Evolutionary conservation across 257 asterid species (phyloP).

Genomic region (Solanum sparsipilum): DNA sequence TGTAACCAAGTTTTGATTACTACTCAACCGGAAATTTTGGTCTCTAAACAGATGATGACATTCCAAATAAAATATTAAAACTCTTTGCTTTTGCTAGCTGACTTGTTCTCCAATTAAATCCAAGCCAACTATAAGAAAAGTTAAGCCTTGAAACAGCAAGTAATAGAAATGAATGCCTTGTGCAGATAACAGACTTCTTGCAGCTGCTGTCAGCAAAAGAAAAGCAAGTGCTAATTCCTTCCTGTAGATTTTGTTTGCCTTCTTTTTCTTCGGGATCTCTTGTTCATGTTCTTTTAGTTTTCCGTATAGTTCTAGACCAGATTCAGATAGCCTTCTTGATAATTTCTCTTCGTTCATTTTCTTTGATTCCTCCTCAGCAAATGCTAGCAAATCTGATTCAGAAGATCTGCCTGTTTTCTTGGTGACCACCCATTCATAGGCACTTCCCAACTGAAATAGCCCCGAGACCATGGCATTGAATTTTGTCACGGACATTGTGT

Average conservation of each 20-base stretch:
- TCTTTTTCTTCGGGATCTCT: conserved; percentile 21
- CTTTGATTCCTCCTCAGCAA: conserved; percentile 57
- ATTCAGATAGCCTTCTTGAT: conserved; percentile 67
- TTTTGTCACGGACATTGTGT: conserved; percentile 95
- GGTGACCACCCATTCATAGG: conserved; percentile 93
- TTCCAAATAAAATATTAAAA: not conserved
- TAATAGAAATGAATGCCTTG: conserved; percentile 91
- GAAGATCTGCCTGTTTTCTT: conserved; percentile 85
- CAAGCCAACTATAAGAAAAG: conserved; percentile 73
- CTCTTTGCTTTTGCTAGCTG: conserved; percentile 23
- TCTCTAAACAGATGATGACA: conserved; percentile 14
- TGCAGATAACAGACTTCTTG: conserved; percentile 68
- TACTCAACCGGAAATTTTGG: conserved; percentile 10
- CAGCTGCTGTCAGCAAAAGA: conserved; percentile 73
- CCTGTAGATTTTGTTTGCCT: conserved; percentile 61
- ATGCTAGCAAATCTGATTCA: conserved; percentile 59
- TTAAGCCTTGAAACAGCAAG: conserved; percentile 77
- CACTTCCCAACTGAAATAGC: conserved; percentile 76
- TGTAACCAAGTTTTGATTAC: conserved; percentile 1
- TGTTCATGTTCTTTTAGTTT: conserved; percentile 41
- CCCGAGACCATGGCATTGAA: conserved; percentile 95
- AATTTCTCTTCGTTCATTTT: conserved; percentile 42
- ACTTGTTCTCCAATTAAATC: conserved; percentile 91
- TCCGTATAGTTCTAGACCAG: conserved; percentile 64
- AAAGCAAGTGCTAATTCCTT: conserved; percentile 78